Evolutionary conservation across 768 basidiomycete genomes (phyloP).

Genomic region (Galerina sulciceps): DNA sequence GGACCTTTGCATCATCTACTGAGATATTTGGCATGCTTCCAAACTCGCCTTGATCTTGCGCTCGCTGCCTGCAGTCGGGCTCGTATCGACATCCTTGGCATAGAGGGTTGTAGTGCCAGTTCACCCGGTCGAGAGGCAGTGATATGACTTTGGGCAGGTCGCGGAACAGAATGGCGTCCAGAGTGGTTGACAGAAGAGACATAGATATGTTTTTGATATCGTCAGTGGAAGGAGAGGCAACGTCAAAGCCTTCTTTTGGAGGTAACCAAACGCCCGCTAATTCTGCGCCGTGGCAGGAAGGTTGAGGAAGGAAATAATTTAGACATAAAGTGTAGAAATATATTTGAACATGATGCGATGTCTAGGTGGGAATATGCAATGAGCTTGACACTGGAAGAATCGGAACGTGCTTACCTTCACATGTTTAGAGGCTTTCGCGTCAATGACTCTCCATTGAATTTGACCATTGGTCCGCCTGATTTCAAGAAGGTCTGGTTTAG

Average conservation of each 20-base stretch:
- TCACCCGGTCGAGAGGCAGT: conserved; percentile 34
- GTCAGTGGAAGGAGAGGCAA: conserved; percentile 33
- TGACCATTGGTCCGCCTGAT: conserved; percentile 36
- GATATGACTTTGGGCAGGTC: conserved; percentile 44
- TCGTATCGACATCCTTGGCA: conserved; percentile 49
- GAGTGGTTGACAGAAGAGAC: conserved; percentile 41
- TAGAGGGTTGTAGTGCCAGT: conserved; percentile 55
- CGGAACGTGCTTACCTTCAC: conserved; percentile 43
- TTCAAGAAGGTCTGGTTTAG: conserved; percentile 55
- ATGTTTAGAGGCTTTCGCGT: conserved; percentile 51
- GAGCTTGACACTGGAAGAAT: neutral
- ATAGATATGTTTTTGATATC: conserved; percentile 45
- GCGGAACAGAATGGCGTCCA: conserved; percentile 48
- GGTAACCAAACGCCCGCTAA: conserved; percentile 53
- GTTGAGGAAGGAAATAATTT: conserved; percentile 36
- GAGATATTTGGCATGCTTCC: conserved; percentile 54
- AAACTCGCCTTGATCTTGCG: conserved; percentile 39
- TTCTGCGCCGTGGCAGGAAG: conserved; percentile 36
- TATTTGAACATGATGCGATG: conserved; percentile 55
- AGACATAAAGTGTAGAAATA: conserved; percentile 55
- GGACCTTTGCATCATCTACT: conserved; percentile 43
- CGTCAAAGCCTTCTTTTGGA: conserved; percentile 38
- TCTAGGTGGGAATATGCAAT: conserved; percentile 27
- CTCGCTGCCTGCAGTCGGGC: conserved; percentile 36
- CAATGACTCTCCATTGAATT: conserved; percentile 51